Conservation (phyloP, 352 stramenopile species). For the Paralagenidium karlingii region DNA sequence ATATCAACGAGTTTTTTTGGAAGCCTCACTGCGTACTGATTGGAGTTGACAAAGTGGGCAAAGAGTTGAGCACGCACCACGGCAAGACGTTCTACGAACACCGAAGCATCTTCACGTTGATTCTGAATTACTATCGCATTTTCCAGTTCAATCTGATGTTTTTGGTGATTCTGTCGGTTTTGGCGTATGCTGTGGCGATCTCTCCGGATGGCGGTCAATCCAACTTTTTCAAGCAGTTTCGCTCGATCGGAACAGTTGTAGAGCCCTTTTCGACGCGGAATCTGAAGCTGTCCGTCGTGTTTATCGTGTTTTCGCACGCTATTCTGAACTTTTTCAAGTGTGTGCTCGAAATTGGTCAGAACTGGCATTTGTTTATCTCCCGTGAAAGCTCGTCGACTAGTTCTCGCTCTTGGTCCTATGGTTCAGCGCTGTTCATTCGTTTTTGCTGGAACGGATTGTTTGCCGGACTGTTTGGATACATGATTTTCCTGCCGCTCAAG, state of each 20-base stretch:
- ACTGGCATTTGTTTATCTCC: conserved; percentile 39
- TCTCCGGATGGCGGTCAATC: conserved; percentile 41
- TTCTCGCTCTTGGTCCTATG: conserved; percentile 46
- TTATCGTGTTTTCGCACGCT: conserved; percentile 30
- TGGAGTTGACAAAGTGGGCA: conserved; percentile 28
- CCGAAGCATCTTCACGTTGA: conserved; percentile 57
- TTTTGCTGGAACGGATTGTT: conserved; percentile 57
- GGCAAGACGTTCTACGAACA: conserved; percentile 73
- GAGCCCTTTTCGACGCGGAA: conserved; percentile 32
- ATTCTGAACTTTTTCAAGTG: conserved; percentile 41
- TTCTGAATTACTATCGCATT: conserved; percentile 69
- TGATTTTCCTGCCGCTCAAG: conserved; percentile 42
- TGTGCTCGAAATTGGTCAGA: conserved; percentile 38
- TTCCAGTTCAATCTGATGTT: conserved; percentile 79
- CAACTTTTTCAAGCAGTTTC: conserved; percentile 43
- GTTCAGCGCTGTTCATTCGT: conserved; percentile 32
- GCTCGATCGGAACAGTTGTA: conserved; percentile 35
- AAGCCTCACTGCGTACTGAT: conserved; percentile 51
- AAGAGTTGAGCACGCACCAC: conserved; percentile 40
- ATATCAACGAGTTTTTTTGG: conserved; percentile 78
- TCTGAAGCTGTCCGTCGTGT: conserved; percentile 49
- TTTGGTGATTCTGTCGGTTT: conserved; percentile 42
- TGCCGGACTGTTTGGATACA: conserved; percentile 34
- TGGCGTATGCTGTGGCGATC: conserved; percentile 42
- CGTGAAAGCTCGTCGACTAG: conserved; percentile 24